Conservation (phyloP, 2,329 filamentous ascomycete species). For the Fusarium euwallaceae region DNA sequence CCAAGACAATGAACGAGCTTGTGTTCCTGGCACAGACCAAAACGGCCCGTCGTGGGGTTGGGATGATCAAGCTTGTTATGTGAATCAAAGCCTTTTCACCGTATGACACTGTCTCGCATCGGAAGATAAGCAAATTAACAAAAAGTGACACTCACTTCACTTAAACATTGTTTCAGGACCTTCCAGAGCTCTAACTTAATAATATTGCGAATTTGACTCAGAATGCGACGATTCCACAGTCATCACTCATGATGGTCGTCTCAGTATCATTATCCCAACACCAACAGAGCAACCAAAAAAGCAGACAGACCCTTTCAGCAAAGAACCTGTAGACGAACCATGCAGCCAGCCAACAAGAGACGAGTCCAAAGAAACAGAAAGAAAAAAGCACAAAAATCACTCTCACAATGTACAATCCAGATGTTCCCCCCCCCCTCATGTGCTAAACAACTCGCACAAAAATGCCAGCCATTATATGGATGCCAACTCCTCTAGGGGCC, state of each 20-base stretch:
- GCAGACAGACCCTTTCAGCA: constrained; percentile 12
- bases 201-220: constrained; percentile 45
- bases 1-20: constrained; percentile 20
- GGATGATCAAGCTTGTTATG: not conserved
- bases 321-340: constrained; percentile 17
- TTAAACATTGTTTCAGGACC: not conserved
- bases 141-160: not conserved
- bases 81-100: not conserved
- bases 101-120: constrained; percentile 12
- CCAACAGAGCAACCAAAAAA: constrained; percentile 32
- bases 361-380: constrained; percentile 20
- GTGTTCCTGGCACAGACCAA: constrained; percentile 4
- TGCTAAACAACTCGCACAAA: constrained; percentile 23
- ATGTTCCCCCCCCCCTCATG: constrained; percentile 7
- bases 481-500: constrained; percentile 32
- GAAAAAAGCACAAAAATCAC: constrained; percentile 14
- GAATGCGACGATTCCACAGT: constrained; percentile 47
- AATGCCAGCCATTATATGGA: constrained; percentile 23
- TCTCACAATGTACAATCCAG: constrained; percentile 33
- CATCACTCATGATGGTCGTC: constrained; percentile 51
- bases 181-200: constrained; percentile 15
- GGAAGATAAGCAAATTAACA: not conserved
- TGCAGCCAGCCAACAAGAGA: constrained; percentile 26
- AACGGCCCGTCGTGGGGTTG: constrained; percentile 10
- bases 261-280: constrained; percentile 52